Conservation (phyloP, 352 stramenopile genomes). For the Globisporangium perplexum region DNA sequence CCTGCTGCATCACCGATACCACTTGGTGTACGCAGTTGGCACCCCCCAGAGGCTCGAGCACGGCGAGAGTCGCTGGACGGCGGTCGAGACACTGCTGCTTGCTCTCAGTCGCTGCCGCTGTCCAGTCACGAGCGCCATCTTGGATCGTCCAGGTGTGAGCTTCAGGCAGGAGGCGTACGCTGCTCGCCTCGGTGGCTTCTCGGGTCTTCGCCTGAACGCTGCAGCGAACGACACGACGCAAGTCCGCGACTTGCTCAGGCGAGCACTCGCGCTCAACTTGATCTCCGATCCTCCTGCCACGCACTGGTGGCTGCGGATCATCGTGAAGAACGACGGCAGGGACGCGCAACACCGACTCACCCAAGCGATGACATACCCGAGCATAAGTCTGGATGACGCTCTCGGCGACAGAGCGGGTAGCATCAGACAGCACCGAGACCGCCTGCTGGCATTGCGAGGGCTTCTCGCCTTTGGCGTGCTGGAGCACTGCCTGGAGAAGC, state of each 20-base stretch:
- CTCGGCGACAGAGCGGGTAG: slow-evolving; percentile 10
- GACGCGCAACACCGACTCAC: too few species aligned
- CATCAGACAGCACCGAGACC: slow-evolving; percentile 19
- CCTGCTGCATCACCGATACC: slow-evolving; percentile 80
- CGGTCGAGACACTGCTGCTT: slow-evolving; percentile 38
- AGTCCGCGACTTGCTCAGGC: slow-evolving; percentile 20
- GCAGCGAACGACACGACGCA: slow-evolving; percentile 12
- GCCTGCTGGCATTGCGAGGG: slow-evolving; percentile 64
- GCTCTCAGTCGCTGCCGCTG: slow-evolving; percentile 12
- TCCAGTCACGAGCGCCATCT: too few species aligned
- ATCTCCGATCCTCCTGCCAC: slow-evolving; percentile 49
- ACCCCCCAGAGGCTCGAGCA: slow-evolving; percentile 30
- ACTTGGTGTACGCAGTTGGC: slow-evolving; percentile 86
- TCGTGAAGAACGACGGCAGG: too few species aligned
- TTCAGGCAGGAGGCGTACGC: slow-evolving; percentile 29
- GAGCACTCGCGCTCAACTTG: slow-evolving; percentile 45
- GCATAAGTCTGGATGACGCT: slow-evolving; percentile 17
- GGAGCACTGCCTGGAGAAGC: slow-evolving; percentile 79
- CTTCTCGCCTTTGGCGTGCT: slow-evolving; percentile 73
- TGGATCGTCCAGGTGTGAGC: slow-evolving; percentile 26
- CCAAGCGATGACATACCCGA: slow-evolving; percentile 26
- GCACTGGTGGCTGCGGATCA: slow-evolving; percentile 48
- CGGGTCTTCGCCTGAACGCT: slow-evolving; percentile 34
- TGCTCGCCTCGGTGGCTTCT: slow-evolving; percentile 27
- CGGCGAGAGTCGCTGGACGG: slow-evolving; percentile 44